Base-by-base conservation (phyloP, 2,329 filamentous ascomycete genomes). In the Fusarium sp. region DNA sequence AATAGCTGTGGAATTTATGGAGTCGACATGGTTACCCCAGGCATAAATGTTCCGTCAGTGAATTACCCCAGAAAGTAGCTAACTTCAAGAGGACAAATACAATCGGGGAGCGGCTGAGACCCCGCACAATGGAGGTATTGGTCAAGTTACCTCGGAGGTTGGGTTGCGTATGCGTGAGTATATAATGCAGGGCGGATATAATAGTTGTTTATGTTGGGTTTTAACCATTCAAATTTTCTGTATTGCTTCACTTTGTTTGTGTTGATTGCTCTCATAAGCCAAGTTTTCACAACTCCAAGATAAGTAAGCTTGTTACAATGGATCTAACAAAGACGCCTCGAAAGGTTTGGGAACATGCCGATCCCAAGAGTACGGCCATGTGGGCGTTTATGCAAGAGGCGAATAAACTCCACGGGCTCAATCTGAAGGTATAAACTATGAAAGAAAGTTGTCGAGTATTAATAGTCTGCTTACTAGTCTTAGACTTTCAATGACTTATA, bases 401-500 rank as follows among this genome's bases (percentile, higher is more conserved):
- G 26, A 93, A 94, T 76, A 75, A 78, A 30, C 86, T 84, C 48
- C 80, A 87, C 57, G 80, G 81, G 6, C 76, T 90, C 6, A 78
- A 83, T 17, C 81, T 95, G 63, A 81, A 87, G 78, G 90, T 89
- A 77, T 64, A 75, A 19, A 41, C 4, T 17, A 17, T 22, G 5
- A 5, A n/a, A 17, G 4, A 15, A 5, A 6, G 1, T 7, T 20
- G 7, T 5, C 1, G 17, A 8, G 15, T 3, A 13, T 9, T 6
- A 5, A 4, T 6, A 15, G 22, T n/a, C 7, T n/a, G 24, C 39
- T 52, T 8, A 61, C 8, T 11, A 1, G 17, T 49, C 22, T 15
- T 68, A 92, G 85, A 89, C 84, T 5, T 96, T 90, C 76, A 78
- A 86, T 52, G 89, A 93, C 17, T 81, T 96, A 8, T 90, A 94